Percentiles rank a stretch among this genome's conserved stretches.
phyloP scores from a whole-genome alignment of 2,329 filamentous ascomycete genomes.

The Aureobasidium sp. region DNA sequence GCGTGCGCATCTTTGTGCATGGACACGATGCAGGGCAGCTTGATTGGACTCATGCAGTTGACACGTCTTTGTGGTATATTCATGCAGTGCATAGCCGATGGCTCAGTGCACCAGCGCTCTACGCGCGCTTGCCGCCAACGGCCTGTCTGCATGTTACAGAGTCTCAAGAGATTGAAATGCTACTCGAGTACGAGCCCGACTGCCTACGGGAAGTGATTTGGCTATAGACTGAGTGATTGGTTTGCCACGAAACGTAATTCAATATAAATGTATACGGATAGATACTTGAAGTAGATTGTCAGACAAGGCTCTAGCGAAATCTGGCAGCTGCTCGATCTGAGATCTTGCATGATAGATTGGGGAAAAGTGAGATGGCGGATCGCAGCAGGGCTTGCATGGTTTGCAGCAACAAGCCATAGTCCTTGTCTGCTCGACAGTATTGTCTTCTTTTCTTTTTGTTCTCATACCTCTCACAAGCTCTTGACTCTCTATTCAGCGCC shows the following conservation, averaged over 20 bases:
- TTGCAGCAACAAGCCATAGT: not conserved
- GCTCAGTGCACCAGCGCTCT: not conserved
- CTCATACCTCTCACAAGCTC: not conserved
- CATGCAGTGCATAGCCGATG: not conserved
- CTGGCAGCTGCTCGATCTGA: not conserved
- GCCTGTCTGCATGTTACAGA: not conserved
- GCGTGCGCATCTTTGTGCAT: not conserved
- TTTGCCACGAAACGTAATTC: no score
- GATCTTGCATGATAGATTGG: not conserved
- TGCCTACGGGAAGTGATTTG: no score
- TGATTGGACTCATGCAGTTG: not conserved
- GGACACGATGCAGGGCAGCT: not conserved
- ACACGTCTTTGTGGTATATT: not conserved
- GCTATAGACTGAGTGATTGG: no score
- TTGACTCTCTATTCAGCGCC: not conserved
- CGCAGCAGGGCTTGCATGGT: not conserved
- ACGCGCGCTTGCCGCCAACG: conserved; percentile 2
- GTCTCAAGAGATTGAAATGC: not conserved
- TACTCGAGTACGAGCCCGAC: no score
- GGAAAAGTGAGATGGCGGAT: not conserved
- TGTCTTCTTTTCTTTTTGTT: not conserved
- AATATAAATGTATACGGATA: not conserved
- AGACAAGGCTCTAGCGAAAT: not conserved
- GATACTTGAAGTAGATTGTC: not conserved
- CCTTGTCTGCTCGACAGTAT: not conserved